phyloP scores from a whole-genome alignment of 2,329 filamentous ascomycete species.

The Thelonectria blattea region DNA sequence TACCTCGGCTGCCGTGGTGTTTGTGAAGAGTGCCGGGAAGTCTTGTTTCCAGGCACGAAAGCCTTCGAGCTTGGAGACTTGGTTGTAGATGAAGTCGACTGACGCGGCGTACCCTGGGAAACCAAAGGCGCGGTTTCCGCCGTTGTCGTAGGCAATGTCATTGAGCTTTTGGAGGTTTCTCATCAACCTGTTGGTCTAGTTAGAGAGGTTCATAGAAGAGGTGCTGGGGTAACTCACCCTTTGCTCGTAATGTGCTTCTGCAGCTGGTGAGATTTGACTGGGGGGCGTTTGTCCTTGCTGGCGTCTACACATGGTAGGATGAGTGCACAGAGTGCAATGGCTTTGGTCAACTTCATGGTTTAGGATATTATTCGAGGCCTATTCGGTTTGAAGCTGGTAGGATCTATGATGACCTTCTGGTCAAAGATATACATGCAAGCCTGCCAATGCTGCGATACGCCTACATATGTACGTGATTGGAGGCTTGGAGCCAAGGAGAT shows the following conservation, averaged over 20 bases:
- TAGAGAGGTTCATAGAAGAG: background rate
- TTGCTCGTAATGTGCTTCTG: constrained; percentile 36
- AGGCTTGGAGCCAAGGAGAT: background rate
- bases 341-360: constrained; percentile 31
- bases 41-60: constrained; percentile 41
- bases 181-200: constrained; percentile 26
- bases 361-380: background rate
- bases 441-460: background rate
- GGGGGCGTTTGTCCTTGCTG: constrained; percentile 27
- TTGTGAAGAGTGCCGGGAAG: constrained; percentile 38
- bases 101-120: constrained; percentile 44
- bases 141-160: constrained; percentile 41
- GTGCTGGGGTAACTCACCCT: constrained; percentile 15
- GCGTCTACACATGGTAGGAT: constrained; percentile 28
- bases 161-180: constrained; percentile 38
- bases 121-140: constrained; percentile 42
- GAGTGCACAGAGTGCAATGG: constrained; percentile 36
- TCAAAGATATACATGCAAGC: background rate
- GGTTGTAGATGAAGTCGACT: constrained; percentile 39
- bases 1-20: constrained; percentile 32
- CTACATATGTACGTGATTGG: background rate
- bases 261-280: constrained; percentile 31
- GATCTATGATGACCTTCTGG: background rate
- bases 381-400: too few species aligned
- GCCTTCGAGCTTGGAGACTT: constrained; percentile 38